Conservation (phyloP, 805 yeast genomes). For the Torulaspora microellipsoides region DNA sequence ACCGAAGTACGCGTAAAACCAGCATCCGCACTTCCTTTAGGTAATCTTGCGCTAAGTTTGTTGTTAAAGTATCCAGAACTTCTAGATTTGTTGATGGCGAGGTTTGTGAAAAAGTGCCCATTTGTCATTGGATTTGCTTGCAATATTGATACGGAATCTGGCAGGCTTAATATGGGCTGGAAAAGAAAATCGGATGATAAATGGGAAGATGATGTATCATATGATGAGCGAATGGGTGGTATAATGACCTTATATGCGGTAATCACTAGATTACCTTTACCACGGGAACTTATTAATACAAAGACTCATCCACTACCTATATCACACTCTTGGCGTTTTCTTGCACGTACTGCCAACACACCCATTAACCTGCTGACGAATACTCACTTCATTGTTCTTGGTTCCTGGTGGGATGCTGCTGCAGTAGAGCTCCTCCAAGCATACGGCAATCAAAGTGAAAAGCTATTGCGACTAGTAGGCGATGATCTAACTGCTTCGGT, state of each 20-base stretch:
- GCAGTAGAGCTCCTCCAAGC: constrained; percentile 50
- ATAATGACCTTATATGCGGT: constrained; percentile 77
- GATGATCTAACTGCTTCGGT: constrained; percentile 51
- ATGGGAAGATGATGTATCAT: constrained; percentile 56
- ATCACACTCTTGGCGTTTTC: constrained; percentile 58
- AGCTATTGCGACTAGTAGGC: constrained; percentile 48
- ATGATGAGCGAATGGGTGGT: constrained; percentile 85
- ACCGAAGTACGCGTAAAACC: constrained; percentile 82
- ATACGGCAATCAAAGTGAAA: constrained; percentile 68
- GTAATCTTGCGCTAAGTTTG: constrained; percentile 54
- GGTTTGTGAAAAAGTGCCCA: constrained; percentile 91
- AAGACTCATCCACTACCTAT: constrained; percentile 52
- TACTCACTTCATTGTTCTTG: constrained; percentile 64
- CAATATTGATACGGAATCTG: constrained; percentile 72
- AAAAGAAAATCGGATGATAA: constrained; percentile 43
- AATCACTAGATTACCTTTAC: constrained; percentile 51
- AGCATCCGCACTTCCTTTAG: constrained; percentile 74
- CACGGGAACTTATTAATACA: constrained; percentile 26
- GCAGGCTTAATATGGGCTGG: constrained; percentile 86
- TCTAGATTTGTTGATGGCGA: constrained; percentile 49
- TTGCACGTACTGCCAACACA: constrained; percentile 67
- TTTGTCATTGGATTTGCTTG: constrained; percentile 78
- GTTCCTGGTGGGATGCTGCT: constrained; percentile 91
- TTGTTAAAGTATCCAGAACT: constrained; percentile 45
- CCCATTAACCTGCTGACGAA: constrained; percentile 49